Conservation (phyloP, 805 yeast species). For the Candida pseudofarinosa region DNA sequence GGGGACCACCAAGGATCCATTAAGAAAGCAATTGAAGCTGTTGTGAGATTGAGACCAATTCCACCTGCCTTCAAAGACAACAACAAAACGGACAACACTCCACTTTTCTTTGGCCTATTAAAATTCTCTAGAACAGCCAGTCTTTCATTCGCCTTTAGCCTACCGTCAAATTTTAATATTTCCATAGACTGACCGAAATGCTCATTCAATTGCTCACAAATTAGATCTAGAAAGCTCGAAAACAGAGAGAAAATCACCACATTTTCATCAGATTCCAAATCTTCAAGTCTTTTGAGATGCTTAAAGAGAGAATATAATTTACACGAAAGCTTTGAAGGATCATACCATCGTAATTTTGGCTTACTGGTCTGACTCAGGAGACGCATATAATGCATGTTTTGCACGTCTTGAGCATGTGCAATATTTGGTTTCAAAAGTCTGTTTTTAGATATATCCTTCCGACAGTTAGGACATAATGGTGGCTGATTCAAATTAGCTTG, state of each 20-base stretch:
- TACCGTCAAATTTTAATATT: slow-evolving; percentile 78
- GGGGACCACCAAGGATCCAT: slow-evolving; percentile 99
- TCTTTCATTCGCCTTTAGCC: slow-evolving; percentile 63
- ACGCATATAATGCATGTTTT: slow-evolving; percentile 9
- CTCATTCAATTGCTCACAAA: slow-evolving; percentile 53
- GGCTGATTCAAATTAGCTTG: slow-evolving; percentile 46
- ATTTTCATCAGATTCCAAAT: slow-evolving; percentile 60
- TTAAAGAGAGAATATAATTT: slow-evolving; percentile 66
- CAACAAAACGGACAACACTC: slow-evolving; percentile 48
- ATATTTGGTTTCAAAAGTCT: slow-evolving; percentile 43
- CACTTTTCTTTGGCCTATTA: slow-evolving; percentile 23
- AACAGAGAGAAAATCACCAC: slow-evolving; percentile 90
- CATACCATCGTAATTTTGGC: slow-evolving; percentile 37
- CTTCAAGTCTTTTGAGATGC: slow-evolving; percentile 52
- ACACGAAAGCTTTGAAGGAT: slow-evolving; percentile 58
- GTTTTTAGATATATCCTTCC: slow-evolving; percentile 48
- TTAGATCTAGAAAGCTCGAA: slow-evolving; percentile 72
- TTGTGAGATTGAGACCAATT: slow-evolving; percentile 83
- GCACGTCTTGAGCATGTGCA: background rate
- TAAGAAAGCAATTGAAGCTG: slow-evolving; percentile 79
- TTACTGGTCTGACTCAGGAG: slow-evolving; percentile 23
- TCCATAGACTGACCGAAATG: slow-evolving; percentile 43
- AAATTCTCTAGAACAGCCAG: slow-evolving; percentile 58
- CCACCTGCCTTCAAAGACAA: slow-evolving; percentile 90
- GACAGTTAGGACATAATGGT: slow-evolving; percentile 74